Base-by-base conservation (phyloP, 768 basidiomycete genomes). In the Lactarius psammicola region DNA sequence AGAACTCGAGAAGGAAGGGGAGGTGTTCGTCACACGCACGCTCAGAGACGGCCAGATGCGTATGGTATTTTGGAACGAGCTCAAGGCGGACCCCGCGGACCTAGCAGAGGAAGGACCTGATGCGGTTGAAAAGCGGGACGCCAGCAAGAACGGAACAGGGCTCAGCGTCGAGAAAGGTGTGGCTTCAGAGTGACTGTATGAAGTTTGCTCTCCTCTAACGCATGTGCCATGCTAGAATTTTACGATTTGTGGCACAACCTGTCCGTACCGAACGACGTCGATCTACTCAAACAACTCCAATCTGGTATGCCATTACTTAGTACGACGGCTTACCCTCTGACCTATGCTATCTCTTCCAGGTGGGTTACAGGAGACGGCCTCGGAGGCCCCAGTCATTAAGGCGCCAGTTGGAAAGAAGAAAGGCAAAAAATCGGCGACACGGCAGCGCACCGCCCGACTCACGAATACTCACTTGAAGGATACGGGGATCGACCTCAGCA, bases 61-160 rank as follows among this genome's bases (percentile, higher is more conserved):
- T 59, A 89, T 90, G 85, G 92, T 93, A 1, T 94, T 93, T 71
- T 94, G 89, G 88, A 95, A 95, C 69, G 92, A 95, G 75, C 84
- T 94, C 66, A 90, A 90, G 72, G 86, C 88, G 1, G 85, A 80
- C 20, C 66, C 63, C 36, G 59, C 67, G 4, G 59, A 64, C 7
- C 53, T 68, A 6, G 55, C 53, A 26, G 66, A 68, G 40, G 68
- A 68, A 46, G 66, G 63, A 4, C 49, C 55, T 6, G 69, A 69
- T 4, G 64, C 51, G 20, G 59, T 66, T 31, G 17, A 44, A 18
- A 69, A 69, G 49, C 60, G 66, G n/a, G 66, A 67, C 8, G 68
- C 60, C 15, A 67, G 68, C 31, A 88, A 90, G 68, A 87, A 90
- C 53, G 81, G 77, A 57, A 91, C 88, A 4, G 89, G 88, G 2